Evolutionary conservation across 2,329 filamentous ascomycete genomes (phyloP).

Genomic region (Plectosphaerella sp.): DNA sequence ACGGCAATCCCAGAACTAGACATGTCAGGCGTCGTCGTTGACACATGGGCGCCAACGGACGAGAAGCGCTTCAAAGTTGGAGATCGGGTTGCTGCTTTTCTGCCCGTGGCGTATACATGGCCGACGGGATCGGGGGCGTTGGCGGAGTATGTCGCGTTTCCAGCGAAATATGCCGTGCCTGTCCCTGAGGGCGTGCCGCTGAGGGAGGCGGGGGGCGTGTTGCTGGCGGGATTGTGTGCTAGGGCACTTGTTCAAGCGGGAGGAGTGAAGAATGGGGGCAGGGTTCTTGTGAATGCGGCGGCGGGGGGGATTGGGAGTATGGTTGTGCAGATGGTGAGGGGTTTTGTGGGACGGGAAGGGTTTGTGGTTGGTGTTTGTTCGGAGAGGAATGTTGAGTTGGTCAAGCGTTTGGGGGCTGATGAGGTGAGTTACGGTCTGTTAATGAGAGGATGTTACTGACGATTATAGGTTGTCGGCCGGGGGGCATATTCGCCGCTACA

Average conservation of each 20-base stretch:
- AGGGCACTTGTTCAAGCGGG: conserved; percentile 33
- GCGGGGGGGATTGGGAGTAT: conserved; percentile 46
- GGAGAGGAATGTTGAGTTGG: conserved; percentile 37
- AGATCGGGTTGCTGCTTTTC: conserved; percentile 30
- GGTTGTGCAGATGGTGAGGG: conserved; percentile 37
- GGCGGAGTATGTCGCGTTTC: conserved; percentile 31
- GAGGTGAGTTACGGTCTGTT: conserved; percentile 25
- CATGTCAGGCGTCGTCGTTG: conserved; percentile 33
- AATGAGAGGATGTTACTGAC: neutral
- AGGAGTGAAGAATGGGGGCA: conserved; percentile 28
- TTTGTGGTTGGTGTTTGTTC: conserved; percentile 44
- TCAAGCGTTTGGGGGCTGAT: conserved; percentile 41
- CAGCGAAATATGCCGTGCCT: conserved; percentile 24
- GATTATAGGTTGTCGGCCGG: conserved; percentile 35
- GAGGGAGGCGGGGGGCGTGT: conserved; percentile 29
- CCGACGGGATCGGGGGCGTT: conserved; percentile 32
- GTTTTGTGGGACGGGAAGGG: conserved; percentile 32
- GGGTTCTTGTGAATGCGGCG: conserved; percentile 44
- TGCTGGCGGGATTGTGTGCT: conserved; percentile 30
- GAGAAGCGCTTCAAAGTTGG: conserved; percentile 19
- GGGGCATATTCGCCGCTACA: conserved; percentile 28
- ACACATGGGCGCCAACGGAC: conserved; percentile 22
- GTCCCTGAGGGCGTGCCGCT: conserved; percentile 23
- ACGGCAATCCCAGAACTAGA: conserved; percentile 37
- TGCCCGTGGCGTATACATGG: conserved; percentile 26